A percentile compares a stretch with the other conserved stretches of the same genome.
Evolutionary conservation across 139 green algal species (phyloP).

Genomic region (Medakamo hakoo): DNA sequence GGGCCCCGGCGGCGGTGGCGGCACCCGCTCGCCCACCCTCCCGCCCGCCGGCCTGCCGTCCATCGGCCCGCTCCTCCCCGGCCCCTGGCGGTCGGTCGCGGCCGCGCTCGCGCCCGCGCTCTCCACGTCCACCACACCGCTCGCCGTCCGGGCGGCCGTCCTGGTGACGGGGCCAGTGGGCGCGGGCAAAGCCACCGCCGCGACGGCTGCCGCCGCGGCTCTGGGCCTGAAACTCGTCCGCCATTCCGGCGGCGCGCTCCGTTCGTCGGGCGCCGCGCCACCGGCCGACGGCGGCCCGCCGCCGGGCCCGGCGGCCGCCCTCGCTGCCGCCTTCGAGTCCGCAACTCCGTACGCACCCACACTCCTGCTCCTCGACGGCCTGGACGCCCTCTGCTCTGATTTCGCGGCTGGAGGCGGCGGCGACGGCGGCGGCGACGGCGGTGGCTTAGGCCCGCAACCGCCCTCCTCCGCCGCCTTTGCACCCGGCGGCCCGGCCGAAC

Average conservation of each 20-base stretch:
- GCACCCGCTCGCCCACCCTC: no score
- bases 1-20: no score
- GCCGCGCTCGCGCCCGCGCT: conserved; percentile 13
- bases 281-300: conserved; percentile 12
- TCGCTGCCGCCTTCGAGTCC: conserved; percentile 27
- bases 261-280: conserved; percentile 3
- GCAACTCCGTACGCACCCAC: conserved; percentile 34
- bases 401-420: no score
- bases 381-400: conserved; percentile 17
- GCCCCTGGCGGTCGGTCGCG: conserved; percentile 11
- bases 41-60: not conserved
- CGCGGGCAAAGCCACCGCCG: conserved; percentile 33
- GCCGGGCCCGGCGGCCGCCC: conserved; percentile 26
- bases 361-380: conserved; percentile 32
- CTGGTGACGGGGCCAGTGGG: conserved; percentile 47
- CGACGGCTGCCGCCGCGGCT: conserved; percentile 38
- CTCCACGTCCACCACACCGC: conserved; percentile 16
- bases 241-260: conserved; percentile 41
- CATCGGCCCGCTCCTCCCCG: not conserved
- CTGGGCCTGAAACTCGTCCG: conserved; percentile 47
- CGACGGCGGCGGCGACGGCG: not conserved
- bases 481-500: conserved; percentile 16
- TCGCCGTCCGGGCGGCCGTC: conserved; percentile 27
- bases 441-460: not conserved
- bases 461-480: conserved; percentile 9